Percentiles rank a stretch among this genome's conserved stretches.
phyloP scores from a whole-genome alignment of 495 filamentous ascomycete genomes.

The Xylaria bambusicola region DNA sequence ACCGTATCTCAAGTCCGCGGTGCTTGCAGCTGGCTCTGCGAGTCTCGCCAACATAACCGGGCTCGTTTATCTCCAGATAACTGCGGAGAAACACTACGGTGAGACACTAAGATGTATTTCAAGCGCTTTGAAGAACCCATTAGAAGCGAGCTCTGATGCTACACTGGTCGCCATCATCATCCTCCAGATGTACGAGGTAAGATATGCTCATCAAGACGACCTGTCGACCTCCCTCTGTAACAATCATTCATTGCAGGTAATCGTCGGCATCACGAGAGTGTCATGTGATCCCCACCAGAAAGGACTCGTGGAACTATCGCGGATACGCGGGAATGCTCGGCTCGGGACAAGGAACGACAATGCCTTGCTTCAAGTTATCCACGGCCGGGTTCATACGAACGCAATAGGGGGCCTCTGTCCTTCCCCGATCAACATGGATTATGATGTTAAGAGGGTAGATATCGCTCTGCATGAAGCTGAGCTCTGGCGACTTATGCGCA shows the following conservation, averaged over 20 bases:
- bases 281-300: conserved; percentile 1
- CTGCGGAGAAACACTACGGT: background rate
- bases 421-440: background rate
- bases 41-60: conserved; percentile 8
- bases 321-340: background rate
- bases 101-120: background rate
- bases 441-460: background rate
- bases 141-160: conserved; percentile 3
- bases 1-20: background rate
- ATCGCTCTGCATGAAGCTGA: background rate
- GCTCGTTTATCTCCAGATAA: background rate
- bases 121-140: background rate
- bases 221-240: background rate
- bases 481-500: conserved; percentile 3
- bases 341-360: background rate
- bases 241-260: conserved; percentile 3
- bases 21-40: conserved; percentile 6
- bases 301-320: background rate
- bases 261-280: background rate
- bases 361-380: background rate
- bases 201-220: background rate
- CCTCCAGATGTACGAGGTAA: conserved; percentile 6
- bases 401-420: background rate
- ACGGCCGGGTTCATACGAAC: background rate
- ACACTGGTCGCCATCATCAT: background rate